These are phyloP conservation scores for Lentinula sp. DNA, from an alignment of 768 basidiomycete genomes.

Conservation along the genomic window DNA sequence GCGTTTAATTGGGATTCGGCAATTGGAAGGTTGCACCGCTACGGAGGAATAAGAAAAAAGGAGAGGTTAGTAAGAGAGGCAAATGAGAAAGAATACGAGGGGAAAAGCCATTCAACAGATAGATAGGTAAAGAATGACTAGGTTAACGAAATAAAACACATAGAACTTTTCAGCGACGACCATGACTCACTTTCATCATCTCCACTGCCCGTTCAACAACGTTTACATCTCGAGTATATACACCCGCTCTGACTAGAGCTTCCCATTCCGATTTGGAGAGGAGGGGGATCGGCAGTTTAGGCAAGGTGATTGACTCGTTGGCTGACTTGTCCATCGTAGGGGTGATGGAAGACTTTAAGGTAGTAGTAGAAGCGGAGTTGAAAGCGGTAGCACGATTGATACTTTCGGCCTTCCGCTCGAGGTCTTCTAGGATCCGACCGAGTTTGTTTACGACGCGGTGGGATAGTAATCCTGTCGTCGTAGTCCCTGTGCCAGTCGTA, in stretches of 20 bases:
- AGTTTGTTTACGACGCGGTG: neutral
- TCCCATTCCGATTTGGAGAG: slow-evolving; percentile 49
- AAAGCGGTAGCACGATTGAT: neutral
- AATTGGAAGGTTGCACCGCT: slow-evolving; percentile 28
- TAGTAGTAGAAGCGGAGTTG: neutral
- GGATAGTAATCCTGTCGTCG: neutral
- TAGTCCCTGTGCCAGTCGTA: too few species aligned
- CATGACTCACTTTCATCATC: slow-evolving; percentile 43
- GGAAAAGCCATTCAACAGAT: too few species aligned
- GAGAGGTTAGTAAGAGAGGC: too few species aligned
- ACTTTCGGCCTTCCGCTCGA: slow-evolving; percentile 1
- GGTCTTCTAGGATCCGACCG: neutral
- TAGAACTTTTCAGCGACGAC: too few species aligned
- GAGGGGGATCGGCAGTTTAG: slow-evolving; percentile 33
- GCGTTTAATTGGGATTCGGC: slow-evolving; percentile 38
- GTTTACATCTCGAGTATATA: slow-evolving; percentile 32
- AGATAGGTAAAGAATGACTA: too few species aligned
- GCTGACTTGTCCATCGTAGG: neutral
- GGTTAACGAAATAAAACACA: too few species aligned
- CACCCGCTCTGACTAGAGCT: slow-evolving; percentile 42
- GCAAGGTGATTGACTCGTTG: neutral
- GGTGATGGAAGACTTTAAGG: neutral
- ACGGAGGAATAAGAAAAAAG: too few species aligned
- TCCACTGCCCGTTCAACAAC: slow-evolving; percentile 45
- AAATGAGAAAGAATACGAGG: too few species aligned